These are phyloP conservation scores for Nannizziopsis barbatae DNA, from an alignment of 2,329 filamentous ascomycete genomes.

Conservation along the genomic window DNA sequence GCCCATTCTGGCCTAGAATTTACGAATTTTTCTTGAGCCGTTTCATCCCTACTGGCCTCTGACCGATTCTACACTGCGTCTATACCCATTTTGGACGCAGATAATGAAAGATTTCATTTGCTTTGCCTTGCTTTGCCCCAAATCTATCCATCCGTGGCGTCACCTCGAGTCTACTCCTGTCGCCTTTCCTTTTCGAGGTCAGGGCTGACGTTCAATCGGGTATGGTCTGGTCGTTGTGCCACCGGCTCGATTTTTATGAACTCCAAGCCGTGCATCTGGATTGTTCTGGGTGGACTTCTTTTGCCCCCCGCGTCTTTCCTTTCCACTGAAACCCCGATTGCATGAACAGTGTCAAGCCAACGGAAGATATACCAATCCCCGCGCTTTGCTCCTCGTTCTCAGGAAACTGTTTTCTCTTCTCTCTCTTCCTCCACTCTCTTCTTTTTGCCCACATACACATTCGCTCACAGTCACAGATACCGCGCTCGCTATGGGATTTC, in stretches of 20 bases:
- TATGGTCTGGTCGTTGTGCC: too few species aligned
- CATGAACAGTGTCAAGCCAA: slow-evolving; percentile 7
- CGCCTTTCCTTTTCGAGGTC: too few species aligned
- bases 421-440: not conserved
- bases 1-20: too few species aligned
- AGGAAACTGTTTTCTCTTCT: slow-evolving; percentile 3
- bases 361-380: slow-evolving; percentile 3
- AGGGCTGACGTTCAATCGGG: too few species aligned
- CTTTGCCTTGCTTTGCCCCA: not conserved
- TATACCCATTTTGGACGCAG: too few species aligned
- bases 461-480: not conserved
- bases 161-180: too few species aligned
- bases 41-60: too few species aligned
- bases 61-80: too few species aligned
- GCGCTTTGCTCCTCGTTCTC: not conserved
- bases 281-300: not conserved
- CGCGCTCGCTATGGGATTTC: not conserved
- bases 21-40: too few species aligned
- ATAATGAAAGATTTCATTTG: too few species aligned
- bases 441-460: not conserved
- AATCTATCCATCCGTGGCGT: not conserved
- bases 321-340: slow-evolving; percentile 9
- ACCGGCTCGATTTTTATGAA: not conserved
- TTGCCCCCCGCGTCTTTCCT: slow-evolving; percentile 1
- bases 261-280: not conserved